phyloP scores from a whole-genome alignment of 768 basidiomycete species.

The Lanmaoa pseudosensibilis region DNA sequence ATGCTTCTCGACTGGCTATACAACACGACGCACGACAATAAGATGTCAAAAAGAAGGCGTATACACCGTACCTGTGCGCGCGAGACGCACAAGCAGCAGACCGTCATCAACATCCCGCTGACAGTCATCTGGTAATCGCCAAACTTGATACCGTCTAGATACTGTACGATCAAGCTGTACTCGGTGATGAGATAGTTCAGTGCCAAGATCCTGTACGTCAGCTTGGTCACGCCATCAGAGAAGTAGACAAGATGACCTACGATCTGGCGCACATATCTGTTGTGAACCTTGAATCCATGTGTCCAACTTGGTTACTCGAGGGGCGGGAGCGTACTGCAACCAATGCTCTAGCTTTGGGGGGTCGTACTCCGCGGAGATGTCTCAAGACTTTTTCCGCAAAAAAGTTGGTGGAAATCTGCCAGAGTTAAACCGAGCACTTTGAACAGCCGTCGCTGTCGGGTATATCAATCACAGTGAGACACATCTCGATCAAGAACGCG shows the following conservation, averaged over 20 bases:
- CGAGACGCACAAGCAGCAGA: conserved; percentile 98
- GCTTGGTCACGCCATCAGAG: conserved; percentile 58
- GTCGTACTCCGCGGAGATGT: too few species aligned
- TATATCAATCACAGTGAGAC: not conserved
- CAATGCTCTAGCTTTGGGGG: too few species aligned
- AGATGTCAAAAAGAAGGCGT: not conserved
- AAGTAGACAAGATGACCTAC: too few species aligned
- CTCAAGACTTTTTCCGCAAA: too few species aligned
- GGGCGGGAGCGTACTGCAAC: too few species aligned
- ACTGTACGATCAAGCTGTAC: conserved; percentile 97
- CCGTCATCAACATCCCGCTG: conserved; percentile 90
- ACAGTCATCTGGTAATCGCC: conserved; percentile 98
- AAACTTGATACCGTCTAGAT: conserved; percentile 98
- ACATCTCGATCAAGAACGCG: not conserved
- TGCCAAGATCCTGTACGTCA: conserved; percentile 99
- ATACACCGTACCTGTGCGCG: conserved; percentile 76
- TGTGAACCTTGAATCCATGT: too few species aligned
- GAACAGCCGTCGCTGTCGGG: too few species aligned
- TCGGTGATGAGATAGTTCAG: conserved; percentile 97
- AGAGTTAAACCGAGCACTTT: too few species aligned
- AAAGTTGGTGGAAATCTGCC: too few species aligned
- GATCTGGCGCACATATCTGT: too few species aligned
- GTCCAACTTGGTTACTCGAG: too few species aligned
- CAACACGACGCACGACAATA: conserved; percentile 23
- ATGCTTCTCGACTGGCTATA: conserved; percentile 94